Percentiles rank a stretch among this genome's conserved stretches.
phyloP scores from a whole-genome alignment of 2,329 filamentous ascomycete genomes.

The Chaetomium sp. region DNA sequence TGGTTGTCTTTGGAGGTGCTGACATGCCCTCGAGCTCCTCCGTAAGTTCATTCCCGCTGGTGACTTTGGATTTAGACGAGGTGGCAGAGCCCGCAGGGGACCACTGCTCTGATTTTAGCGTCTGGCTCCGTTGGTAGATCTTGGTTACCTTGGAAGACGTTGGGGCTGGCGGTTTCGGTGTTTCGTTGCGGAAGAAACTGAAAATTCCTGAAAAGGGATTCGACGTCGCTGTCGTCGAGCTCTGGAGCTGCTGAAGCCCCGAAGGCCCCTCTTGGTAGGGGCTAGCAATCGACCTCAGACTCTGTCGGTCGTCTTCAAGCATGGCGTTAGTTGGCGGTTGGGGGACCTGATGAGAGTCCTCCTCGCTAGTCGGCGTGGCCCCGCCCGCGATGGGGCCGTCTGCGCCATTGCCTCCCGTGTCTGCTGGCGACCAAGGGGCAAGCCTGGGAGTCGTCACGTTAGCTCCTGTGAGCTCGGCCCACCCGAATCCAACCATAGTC shows the following conservation, averaged over 20 bases:
- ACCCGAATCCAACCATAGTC: conserved; percentile 88
- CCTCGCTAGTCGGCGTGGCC: conserved; percentile 30
- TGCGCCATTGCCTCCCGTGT: conserved; percentile 26
- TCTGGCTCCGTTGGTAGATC: conserved; percentile 75
- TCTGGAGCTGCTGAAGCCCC: conserved; percentile 22
- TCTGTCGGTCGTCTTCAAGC: conserved; percentile 59
- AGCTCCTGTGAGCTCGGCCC: conserved; percentile 81
- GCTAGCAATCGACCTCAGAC: conserved; percentile 42
- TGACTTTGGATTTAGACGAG: conserved; percentile 38
- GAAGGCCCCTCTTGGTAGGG: conserved; percentile 26
- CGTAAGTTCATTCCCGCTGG: conserved; percentile 44
- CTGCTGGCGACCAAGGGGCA: conserved; percentile 37
- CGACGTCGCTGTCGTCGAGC: conserved; percentile 33
- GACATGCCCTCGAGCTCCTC: conserved; percentile 43
- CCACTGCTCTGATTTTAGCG: conserved; percentile 45
- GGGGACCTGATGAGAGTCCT: conserved; percentile 55
- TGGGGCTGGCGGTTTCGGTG: conserved; percentile 43
- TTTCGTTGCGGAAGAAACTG: conserved; percentile 63
- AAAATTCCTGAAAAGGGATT: conserved; percentile 59
- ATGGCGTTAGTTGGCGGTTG: conserved; percentile 62
- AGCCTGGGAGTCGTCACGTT: conserved; percentile 46
- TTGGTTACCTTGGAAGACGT: conserved; percentile 53
- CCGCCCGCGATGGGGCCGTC: conserved; percentile 26
- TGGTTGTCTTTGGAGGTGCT: conserved; percentile 80
- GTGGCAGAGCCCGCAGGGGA: conserved; percentile 27